Conservation (phyloP, 2,329 filamentous ascomycete genomes). For the Hymenoscyphus occultus region DNA sequence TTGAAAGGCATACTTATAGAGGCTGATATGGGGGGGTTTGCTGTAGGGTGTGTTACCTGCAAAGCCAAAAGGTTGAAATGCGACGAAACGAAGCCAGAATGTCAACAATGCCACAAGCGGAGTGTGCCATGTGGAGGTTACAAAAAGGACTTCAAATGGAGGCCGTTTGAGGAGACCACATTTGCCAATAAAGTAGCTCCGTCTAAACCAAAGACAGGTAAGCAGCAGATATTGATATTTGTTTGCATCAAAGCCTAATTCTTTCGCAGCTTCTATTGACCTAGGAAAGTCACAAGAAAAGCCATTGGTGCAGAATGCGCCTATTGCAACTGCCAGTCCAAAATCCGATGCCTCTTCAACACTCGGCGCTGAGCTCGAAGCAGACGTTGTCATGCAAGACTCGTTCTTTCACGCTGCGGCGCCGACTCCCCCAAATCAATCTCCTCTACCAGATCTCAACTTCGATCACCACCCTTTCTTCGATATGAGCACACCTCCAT, state of each 20-base stretch:
- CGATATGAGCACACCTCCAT: slow-evolving; percentile 35
- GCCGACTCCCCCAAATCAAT: slow-evolving; percentile 26
- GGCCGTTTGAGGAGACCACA: slow-evolving; percentile 63
- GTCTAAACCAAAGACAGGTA: slow-evolving; percentile 31
- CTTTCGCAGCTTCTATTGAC: slow-evolving; percentile 25
- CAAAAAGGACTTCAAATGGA: slow-evolving; percentile 75
- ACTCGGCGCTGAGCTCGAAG: slow-evolving; percentile 25
- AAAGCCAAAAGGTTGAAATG: slow-evolving; percentile 72
- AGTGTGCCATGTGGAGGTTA: slow-evolving; percentile 68
- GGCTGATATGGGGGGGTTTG: slow-evolving; percentile 17
- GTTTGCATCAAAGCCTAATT: background rate
- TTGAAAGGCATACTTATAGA: slow-evolving; percentile 23
- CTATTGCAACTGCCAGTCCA: slow-evolving; percentile 9
- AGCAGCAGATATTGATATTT: background rate
- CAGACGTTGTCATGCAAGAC: slow-evolving; percentile 33
- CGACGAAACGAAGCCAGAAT: slow-evolving; percentile 68
- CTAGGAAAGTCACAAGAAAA: slow-evolving; percentile 26
- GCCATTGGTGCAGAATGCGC: slow-evolving; percentile 20
- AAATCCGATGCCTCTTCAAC: slow-evolving; percentile 30
- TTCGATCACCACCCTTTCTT: slow-evolving; percentile 33
- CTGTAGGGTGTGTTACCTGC: slow-evolving; percentile 67
- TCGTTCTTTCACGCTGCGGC: slow-evolving; percentile 32
- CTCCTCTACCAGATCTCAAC: slow-evolving; percentile 24
- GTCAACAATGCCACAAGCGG: slow-evolving; percentile 62
- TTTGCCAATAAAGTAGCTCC: slow-evolving; percentile 43